Evolutionary conservation across 2,329 filamentous ascomycete genomes (phyloP).

Genomic region (Venturia carpophila): DNA sequence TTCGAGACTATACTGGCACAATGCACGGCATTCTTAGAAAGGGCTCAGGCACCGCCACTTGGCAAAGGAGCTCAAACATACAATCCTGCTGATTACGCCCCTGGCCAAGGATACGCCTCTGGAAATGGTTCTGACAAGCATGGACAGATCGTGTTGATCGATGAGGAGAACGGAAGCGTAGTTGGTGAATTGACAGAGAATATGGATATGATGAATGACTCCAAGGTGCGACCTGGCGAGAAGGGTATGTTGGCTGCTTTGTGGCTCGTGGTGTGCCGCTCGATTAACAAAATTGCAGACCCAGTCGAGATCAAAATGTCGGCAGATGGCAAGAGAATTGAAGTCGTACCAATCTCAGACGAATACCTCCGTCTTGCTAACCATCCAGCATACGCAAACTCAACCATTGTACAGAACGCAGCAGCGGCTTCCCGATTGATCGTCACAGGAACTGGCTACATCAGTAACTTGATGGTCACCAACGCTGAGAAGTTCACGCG

Average conservation of each 20-base stretch:
- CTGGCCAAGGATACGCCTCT: slow-evolving; percentile 66
- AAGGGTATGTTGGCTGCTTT: slow-evolving; percentile 58
- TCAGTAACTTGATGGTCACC: slow-evolving; percentile 68
- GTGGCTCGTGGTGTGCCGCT: slow-evolving; percentile 18
- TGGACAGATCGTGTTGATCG: slow-evolving; percentile 82
- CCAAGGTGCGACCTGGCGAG: slow-evolving; percentile 70
- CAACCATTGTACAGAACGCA: slow-evolving; percentile 76
- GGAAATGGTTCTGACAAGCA: slow-evolving; percentile 31
- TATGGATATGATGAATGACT: slow-evolving; percentile 71
- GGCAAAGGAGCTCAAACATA: slow-evolving; percentile 45
- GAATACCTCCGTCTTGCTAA: slow-evolving; percentile 69
- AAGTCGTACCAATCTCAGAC: slow-evolving; percentile 57
- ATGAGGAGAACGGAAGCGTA: slow-evolving; percentile 93
- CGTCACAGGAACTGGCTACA: slow-evolving; percentile 73
- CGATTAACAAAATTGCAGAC: slow-evolving; percentile 41
- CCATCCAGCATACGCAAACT: slow-evolving; percentile 88
- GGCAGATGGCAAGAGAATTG: slow-evolving; percentile 58
- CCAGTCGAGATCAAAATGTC: slow-evolving; percentile 74
- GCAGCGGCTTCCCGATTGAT: slow-evolving; percentile 84
- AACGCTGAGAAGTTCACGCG: slow-evolving; percentile 75
- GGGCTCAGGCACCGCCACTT: slow-evolving; percentile 53
- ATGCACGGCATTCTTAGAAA: slow-evolving; percentile 90
- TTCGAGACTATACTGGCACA: slow-evolving; percentile 98
- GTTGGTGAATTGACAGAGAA: slow-evolving; percentile 84
- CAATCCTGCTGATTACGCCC: slow-evolving; percentile 72